Conservation (phyloP, 768 basidiomycete genomes). For the Hericium alpestre region DNA sequence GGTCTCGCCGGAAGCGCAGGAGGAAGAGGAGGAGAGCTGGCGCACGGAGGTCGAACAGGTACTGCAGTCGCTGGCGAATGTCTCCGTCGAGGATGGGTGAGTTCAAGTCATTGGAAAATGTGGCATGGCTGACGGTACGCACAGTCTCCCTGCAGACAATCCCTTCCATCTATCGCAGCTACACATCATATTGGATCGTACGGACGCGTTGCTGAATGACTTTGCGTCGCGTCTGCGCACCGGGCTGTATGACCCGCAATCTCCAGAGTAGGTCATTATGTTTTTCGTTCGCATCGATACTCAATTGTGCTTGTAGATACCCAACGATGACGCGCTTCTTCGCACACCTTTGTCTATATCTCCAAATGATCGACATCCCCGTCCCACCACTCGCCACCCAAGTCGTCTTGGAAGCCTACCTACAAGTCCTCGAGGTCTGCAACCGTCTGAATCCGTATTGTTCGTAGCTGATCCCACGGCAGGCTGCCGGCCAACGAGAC, state of each 20-base stretch:
- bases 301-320: constrained; percentile 35
- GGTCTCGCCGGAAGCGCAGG: constrained; percentile 12
- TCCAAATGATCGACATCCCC: constrained; percentile 68
- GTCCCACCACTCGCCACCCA: constrained; percentile 71
- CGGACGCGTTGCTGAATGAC: constrained; percentile 53
- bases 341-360: constrained; percentile 82
- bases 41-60: constrained; percentile 50
- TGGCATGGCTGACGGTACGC: not conserved
- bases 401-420: constrained; percentile 77
- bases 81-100: constrained; percentile 58
- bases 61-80: constrained; percentile 46
- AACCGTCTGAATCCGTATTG: not conserved
- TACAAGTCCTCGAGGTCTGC: constrained; percentile 73
- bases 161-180: constrained; percentile 78
- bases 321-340: constrained; percentile 78
- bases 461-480: not conserved
- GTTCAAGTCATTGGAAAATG: constrained; percentile 6
- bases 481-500: constrained; percentile 70
- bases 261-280: constrained; percentile 41
- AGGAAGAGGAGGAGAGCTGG: constrained; percentile 46
- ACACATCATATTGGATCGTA: constrained; percentile 64
- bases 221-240: constrained; percentile 51
- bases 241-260: constrained; percentile 35
- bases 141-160: constrained; percentile 53
- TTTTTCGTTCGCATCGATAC: constrained; percentile 9